Percentiles rank a stretch among this genome's conserved stretches.
phyloP scores from a whole-genome alignment of 805 yeast species.

The Candida sanyiensis region DNA sequence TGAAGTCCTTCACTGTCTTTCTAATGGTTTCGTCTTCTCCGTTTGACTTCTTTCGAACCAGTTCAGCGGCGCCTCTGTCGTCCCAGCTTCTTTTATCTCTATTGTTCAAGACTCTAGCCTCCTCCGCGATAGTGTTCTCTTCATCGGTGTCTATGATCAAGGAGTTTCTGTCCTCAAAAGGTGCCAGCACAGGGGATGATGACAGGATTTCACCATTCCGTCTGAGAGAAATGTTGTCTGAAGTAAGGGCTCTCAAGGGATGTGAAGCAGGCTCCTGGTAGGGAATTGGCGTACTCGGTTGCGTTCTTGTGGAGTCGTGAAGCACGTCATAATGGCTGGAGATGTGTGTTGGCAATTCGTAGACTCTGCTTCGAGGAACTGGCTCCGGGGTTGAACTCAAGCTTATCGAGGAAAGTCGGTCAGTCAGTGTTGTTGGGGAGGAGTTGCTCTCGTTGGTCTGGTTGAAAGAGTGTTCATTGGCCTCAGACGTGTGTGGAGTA shows the following conservation, averaged over 20 bases:
- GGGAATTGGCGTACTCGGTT: conserved; percentile 25
- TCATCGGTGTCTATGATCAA: conserved; percentile 2
- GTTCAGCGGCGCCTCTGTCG: conserved; percentile 48
- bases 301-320: conserved; percentile 8
- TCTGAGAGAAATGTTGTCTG: conserved; percentile 14
- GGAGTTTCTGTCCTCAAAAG: neutral
- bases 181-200: conserved; percentile 2
- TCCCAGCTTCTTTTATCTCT: conserved; percentile 11
- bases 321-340: conserved; percentile 19
- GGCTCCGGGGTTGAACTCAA: conserved; percentile 3
- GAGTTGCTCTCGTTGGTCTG: conserved; percentile 9
- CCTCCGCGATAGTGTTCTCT: conserved; percentile 7
- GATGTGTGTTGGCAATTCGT: conserved; percentile 23
- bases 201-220: conserved; percentile 7
- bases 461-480: conserved; percentile 16
- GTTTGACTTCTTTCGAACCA: conserved; percentile 40
- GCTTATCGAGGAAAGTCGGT: conserved; percentile 5
- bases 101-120: conserved; percentile 2
- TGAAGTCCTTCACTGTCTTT: conserved; percentile 73
- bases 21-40: conserved; percentile 52
- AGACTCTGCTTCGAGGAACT: conserved; percentile 1
- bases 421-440: conserved; percentile 20
- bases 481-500: conserved; percentile 17
- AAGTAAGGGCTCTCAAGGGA: conserved; percentile 24
- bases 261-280: conserved; percentile 22